Evolutionary conservation across 2,329 filamentous ascomycete species (phyloP).

Genomic region (Nothophoma quercina): DNA sequence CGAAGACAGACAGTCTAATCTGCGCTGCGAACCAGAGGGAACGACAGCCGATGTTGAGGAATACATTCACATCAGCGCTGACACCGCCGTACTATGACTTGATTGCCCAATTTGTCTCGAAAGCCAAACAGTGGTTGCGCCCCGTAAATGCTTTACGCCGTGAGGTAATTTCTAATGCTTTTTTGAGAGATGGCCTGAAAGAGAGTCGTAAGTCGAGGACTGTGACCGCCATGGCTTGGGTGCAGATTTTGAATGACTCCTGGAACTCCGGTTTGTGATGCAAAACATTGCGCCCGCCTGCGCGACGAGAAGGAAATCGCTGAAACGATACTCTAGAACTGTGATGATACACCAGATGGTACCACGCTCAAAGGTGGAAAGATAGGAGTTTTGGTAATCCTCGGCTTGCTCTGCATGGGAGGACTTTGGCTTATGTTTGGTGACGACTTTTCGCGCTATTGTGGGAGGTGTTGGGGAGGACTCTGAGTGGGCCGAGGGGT

Average conservation of each 20-base stretch:
- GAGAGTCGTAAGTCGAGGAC: conserved; percentile 32
- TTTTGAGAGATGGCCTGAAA: conserved; percentile 30
- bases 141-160: conserved; percentile 43
- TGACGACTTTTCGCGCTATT: not conserved
- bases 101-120: conserved; percentile 19
- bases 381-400: conserved; percentile 8
- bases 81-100: conserved; percentile 21
- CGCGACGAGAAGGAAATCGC: conserved; percentile 26
- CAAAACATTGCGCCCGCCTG: conserved; percentile 27
- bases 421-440: conserved; percentile 2
- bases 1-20: conserved; percentile 31
- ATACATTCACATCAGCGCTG: conserved; percentile 17
- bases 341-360: conserved; percentile 34
- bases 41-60: conserved; percentile 29
- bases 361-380: conserved; percentile 24
- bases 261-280: conserved; percentile 42
- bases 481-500: conserved; percentile 20
- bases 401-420: not conserved
- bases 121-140: conserved; percentile 33
- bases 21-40: conserved; percentile 25
- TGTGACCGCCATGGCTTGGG: conserved; percentile 25
- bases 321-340: conserved; percentile 21
- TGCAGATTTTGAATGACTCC: conserved; percentile 24
- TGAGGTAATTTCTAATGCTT: conserved; percentile 48
- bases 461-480: conserved; percentile 5